A percentile compares a stretch with the other conserved stretches of the same genome.
Conservation (phyloP, 2,329 filamentous ascomycete species). For the Colletotrichum orbiculare region DNA sequence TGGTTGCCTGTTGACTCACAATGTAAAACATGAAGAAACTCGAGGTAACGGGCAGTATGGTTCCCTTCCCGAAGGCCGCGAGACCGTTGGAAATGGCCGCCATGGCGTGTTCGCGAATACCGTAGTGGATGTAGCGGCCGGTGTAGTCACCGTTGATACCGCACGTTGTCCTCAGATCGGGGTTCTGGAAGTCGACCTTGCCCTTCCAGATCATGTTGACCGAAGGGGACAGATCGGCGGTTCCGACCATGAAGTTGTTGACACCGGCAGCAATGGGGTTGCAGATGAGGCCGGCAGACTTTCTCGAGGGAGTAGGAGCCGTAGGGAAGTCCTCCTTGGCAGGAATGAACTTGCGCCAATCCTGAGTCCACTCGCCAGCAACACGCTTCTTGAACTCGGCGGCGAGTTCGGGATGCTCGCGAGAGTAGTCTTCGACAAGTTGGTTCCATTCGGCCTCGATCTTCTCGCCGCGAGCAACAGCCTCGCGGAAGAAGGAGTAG, state of each 20-base stretch:
- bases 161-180: slow-evolving; percentile 51
- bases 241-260: slow-evolving; percentile 63
- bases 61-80: slow-evolving; percentile 65
- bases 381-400: slow-evolving; percentile 60
- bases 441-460: slow-evolving; percentile 59
- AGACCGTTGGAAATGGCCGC: slow-evolving; percentile 67
- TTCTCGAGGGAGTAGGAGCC: slow-evolving; percentile 59
- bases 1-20: slow-evolving; percentile 43
- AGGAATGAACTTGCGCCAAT: slow-evolving; percentile 63
- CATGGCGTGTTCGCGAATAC: slow-evolving; percentile 73
- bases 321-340: slow-evolving; percentile 55
- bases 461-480: slow-evolving; percentile 54
- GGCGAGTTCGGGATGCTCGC: slow-evolving; percentile 60
- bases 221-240: slow-evolving; percentile 63
- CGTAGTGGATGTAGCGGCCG: slow-evolving; percentile 69
- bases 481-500: slow-evolving; percentile 61
- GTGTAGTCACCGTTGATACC: slow-evolving; percentile 65
- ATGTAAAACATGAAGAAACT: slow-evolving; percentile 73
- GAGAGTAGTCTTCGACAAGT: slow-evolving; percentile 54
- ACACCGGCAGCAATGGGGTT: slow-evolving; percentile 63
- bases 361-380: slow-evolving; percentile 56
- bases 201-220: slow-evolving; percentile 67
- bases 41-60: slow-evolving; percentile 67
- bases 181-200: slow-evolving; percentile 62
- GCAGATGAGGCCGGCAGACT: slow-evolving; percentile 58